Conservation (phyloP, 78 protist species). For the Monocercomonoides exilis region DNA sequence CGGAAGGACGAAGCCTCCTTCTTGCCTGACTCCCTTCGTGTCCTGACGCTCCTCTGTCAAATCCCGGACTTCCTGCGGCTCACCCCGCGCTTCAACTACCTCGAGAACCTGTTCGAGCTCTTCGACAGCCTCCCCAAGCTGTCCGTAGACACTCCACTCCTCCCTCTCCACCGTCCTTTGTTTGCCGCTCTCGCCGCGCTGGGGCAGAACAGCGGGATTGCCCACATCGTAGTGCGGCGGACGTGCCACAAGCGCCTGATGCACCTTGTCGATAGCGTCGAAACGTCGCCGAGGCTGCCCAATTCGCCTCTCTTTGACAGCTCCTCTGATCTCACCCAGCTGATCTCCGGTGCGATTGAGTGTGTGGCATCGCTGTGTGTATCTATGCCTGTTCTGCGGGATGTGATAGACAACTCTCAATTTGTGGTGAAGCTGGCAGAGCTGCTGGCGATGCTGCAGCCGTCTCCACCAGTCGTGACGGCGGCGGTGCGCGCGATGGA, state of each 20-base stretch:
- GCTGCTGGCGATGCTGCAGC: background rate
- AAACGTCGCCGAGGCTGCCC: background rate
- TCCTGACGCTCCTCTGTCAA: background rate
- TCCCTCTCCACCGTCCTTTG: background rate
- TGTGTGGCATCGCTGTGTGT: background rate
- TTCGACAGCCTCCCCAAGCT: background rate
- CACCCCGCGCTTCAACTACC: background rate
- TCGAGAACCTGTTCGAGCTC: background rate
- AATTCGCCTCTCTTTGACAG: background rate
- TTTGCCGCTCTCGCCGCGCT: background rate
- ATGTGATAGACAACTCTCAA: background rate
- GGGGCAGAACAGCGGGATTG: background rate
- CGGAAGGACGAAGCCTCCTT: background rate
- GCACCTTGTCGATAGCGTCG: background rate
- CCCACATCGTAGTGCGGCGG: background rate
- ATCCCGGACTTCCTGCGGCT: background rate
- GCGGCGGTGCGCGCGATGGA: background rate
- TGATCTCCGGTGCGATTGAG: background rate
- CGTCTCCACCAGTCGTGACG: background rate
- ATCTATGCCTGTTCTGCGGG: background rate
- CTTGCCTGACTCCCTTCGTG: background rate
- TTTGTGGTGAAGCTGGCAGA: background rate
- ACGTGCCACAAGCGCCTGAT: background rate
- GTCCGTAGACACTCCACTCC: background rate
- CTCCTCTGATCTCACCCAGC: background rate